Evolutionary conservation across 495 filamentous ascomycete genomes (phyloP).

Genomic region (Neurospora africana): DNA sequence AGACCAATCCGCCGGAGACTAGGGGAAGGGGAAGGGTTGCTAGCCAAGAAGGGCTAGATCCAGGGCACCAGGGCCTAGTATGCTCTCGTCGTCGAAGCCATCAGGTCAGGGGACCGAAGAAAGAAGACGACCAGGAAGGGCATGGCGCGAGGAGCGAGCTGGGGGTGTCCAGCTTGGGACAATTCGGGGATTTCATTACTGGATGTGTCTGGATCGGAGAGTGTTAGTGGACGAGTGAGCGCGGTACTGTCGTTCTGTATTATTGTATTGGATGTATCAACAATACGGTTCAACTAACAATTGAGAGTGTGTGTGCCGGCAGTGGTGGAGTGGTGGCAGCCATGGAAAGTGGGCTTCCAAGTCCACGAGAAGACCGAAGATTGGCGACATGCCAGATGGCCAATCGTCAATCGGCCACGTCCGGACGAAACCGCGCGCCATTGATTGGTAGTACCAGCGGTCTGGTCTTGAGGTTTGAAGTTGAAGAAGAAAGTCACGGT

Average conservation of each 20-base stretch:
- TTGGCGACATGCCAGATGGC: neutral
- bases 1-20: neutral
- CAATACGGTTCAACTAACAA: neutral
- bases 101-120: neutral
- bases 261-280: neutral
- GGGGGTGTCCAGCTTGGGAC: neutral
- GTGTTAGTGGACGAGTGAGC: neutral
- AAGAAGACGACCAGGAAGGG: neutral
- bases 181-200: too few relatives aligned
- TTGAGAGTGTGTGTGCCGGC: neutral
- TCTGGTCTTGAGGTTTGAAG: neutral
- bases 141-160: neutral
- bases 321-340: neutral
- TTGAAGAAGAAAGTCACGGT: neutral
- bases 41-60: neutral
- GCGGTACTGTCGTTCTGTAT: neutral
- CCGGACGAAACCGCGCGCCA: neutral
- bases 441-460: neutral
- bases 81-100: neutral
- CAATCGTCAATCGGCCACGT: neutral
- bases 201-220: neutral
- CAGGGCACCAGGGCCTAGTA: neutral
- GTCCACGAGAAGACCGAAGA: neutral
- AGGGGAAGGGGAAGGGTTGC: neutral
- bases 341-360: neutral